A percentile compares a stretch with the other conserved stretches of the same genome.
phyloP scores from a whole-genome alignment of 2,329 filamentous ascomycete genomes.

The Phaeosphaeria sp. region DNA sequence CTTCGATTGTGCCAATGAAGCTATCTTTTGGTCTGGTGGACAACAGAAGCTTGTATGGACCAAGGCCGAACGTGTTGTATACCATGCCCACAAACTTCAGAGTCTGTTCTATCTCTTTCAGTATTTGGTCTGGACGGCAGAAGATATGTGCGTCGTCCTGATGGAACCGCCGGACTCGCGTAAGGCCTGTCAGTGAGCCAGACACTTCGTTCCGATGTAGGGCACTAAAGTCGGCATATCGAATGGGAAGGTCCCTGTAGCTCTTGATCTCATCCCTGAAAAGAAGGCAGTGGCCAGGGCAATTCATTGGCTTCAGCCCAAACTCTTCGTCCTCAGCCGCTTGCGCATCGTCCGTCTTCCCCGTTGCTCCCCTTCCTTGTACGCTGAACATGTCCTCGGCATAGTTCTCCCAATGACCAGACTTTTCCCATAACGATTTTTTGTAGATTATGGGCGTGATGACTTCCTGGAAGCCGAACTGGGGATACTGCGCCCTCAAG shows the following conservation, averaged over 20 bases:
- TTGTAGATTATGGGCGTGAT: conserved; percentile 93
- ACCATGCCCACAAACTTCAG: conserved; percentile 76
- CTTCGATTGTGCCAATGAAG: conserved; percentile 75
- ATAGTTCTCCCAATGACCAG: conserved; percentile 88
- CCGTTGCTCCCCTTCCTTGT: conserved; percentile 58
- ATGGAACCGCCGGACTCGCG: conserved; percentile 83
- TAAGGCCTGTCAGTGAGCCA: conserved; percentile 80
- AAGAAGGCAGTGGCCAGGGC: conserved; percentile 84
- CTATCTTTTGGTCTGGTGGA: conserved; percentile 79
- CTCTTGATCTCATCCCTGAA: conserved; percentile 76
- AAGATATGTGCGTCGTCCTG: conserved; percentile 94
- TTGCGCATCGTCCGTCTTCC: conserved; percentile 52
- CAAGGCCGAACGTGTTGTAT: conserved; percentile 73
- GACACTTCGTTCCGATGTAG: conserved; percentile 88
- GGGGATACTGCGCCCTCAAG: conserved; percentile 80
- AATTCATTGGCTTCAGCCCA: conserved; percentile 92
- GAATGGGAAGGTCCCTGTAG: conserved; percentile 81
- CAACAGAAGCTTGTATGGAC: conserved; percentile 75
- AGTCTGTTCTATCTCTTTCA: conserved; percentile 74
- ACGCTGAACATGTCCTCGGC: conserved; percentile 93
- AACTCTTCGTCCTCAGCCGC: conserved; percentile 72
- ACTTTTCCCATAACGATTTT: conserved; percentile 82
- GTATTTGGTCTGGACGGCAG: conserved; percentile 77
- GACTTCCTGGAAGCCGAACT: conserved; percentile 87
- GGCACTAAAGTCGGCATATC: conserved; percentile 86